These are phyloP conservation scores for Phytophthora colocasiae DNA, from an alignment of 352 stramenopile species.

Conservation along the genomic window DNA sequence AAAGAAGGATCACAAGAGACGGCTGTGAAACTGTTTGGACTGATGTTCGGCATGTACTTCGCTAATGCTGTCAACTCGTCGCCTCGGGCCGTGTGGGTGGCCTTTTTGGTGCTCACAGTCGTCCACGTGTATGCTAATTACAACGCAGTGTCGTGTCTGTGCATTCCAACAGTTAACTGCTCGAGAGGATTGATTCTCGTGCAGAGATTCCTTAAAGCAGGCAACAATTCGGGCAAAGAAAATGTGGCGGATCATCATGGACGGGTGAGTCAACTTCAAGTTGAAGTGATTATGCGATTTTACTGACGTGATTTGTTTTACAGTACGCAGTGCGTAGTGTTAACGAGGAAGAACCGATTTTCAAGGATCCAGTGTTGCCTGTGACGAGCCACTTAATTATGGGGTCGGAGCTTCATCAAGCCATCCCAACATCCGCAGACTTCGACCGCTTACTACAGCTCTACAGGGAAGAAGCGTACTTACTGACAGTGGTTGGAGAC, in stretches of 20 bases:
- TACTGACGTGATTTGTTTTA: constrained; percentile 8
- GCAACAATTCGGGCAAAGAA: constrained; percentile 32
- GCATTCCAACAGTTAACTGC: constrained; percentile 91
- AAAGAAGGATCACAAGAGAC: constrained; percentile 98
- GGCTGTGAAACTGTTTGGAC: constrained; percentile 93
- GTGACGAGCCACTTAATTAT: constrained; percentile 59
- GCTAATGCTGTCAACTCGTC: constrained; percentile 77
- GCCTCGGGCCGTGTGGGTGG: constrained; percentile 77
- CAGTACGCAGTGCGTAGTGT: constrained; percentile 70
- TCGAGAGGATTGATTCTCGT: constrained; percentile 65
- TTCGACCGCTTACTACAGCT: constrained; percentile 59
- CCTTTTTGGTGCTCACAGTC: constrained; percentile 93
- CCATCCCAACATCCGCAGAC: constrained; percentile 42
- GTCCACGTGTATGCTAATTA: constrained; percentile 97
- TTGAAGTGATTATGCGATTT: constrained; percentile 21
- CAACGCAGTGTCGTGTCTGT: constrained; percentile 87
- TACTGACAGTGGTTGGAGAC: constrained; percentile 48
- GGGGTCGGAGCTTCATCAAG: constrained; percentile 61
- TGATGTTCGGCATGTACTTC: constrained; percentile 91
- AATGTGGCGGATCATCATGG: constrained; percentile 32
- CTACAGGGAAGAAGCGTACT: constrained; percentile 67
- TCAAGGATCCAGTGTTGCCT: constrained; percentile 55
- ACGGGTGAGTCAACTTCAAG: constrained; percentile 32
- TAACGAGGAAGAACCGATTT: constrained; percentile 66
- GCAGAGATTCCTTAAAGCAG: constrained; percentile 48